phyloP scores from a whole-genome alignment of 2,329 filamentous ascomycete genomes.

The Paraconiothyrium sp. region DNA sequence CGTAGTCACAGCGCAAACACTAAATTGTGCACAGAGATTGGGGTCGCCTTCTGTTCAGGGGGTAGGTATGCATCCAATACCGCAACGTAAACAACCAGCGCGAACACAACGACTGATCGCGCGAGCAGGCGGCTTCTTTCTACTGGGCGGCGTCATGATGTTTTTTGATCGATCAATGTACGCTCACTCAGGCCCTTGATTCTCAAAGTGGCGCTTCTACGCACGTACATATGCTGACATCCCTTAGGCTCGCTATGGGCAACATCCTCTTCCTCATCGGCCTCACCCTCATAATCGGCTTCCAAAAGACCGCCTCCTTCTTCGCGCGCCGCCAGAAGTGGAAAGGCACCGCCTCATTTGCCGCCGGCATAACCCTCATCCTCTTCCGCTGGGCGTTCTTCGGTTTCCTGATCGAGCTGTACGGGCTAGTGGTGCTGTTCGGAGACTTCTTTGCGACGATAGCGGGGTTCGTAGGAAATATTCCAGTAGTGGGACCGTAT shows the following conservation, averaged over 20 bases:
- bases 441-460: conserved; percentile 97
- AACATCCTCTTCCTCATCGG: conserved; percentile 98
- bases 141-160: conserved; percentile 91
- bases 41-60: conserved; percentile 96
- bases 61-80: conserved; percentile 69
- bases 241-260: conserved; percentile 21
- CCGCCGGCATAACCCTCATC: conserved; percentile 83
- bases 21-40: conserved; percentile 74
- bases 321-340: conserved; percentile 94
- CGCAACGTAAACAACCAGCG: background rate
- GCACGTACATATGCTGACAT: background rate
- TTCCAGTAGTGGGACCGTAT: conserved; percentile 88
- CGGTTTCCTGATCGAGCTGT: conserved; percentile 89
- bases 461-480: conserved; percentile 82
- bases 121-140: conserved; percentile 84
- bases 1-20: conserved; percentile 20
- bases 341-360: conserved; percentile 90
- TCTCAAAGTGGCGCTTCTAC: too few relatives aligned
- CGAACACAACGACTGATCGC: conserved; percentile 31
- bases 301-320: conserved; percentile 90
- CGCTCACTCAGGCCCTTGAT: conserved; percentile 56
- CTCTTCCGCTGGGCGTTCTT: conserved; percentile 89
- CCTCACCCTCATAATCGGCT: conserved; percentile 93
- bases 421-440: conserved; percentile 92
- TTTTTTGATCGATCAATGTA: conserved; percentile 98